Conservation (phyloP, 257 asterid genomes). For the Nicotiana otophora region DNA sequence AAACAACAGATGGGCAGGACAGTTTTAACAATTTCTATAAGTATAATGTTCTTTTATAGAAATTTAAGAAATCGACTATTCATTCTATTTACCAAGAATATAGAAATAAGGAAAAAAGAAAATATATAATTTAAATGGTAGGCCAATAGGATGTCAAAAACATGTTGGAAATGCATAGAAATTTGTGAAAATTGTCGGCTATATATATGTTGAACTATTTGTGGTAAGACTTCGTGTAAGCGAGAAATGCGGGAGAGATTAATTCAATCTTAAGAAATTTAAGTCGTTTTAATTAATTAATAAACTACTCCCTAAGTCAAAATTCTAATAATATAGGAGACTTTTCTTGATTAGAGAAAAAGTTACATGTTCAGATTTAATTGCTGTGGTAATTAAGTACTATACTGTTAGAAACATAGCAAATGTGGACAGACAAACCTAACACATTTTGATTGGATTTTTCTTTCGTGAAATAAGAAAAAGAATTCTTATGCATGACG, state of each 20-base stretch:
- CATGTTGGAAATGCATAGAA: conserved; percentile 1
- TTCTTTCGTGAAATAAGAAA: background rate
- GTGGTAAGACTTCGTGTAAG: background rate
- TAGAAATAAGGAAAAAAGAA: background rate
- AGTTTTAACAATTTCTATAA: too few relatives aligned
- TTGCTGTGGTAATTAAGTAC: background rate
- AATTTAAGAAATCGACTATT: too few relatives aligned
- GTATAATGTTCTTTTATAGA: too few relatives aligned
- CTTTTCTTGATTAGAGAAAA: background rate
- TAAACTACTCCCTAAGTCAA: background rate
- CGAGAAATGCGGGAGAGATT: conserved; percentile 2
- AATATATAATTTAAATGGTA: background rate
- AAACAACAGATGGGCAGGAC: too few relatives aligned
- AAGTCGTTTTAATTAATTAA: background rate
- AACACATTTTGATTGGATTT: background rate
- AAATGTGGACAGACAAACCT: conserved; percentile 3
- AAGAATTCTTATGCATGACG: background rate
- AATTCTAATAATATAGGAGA: background rate
- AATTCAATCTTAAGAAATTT: background rate
- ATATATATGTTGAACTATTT: background rate
- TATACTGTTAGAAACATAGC: background rate
- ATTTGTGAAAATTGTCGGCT: conserved; percentile 1
- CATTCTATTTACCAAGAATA: background rate
- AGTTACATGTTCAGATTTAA: background rate
- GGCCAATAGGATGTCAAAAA: conserved; percentile 1